Evolutionary conservation across 257 asterid genomes (phyloP).

Genomic region (Salvia rosmarinus): DNA sequence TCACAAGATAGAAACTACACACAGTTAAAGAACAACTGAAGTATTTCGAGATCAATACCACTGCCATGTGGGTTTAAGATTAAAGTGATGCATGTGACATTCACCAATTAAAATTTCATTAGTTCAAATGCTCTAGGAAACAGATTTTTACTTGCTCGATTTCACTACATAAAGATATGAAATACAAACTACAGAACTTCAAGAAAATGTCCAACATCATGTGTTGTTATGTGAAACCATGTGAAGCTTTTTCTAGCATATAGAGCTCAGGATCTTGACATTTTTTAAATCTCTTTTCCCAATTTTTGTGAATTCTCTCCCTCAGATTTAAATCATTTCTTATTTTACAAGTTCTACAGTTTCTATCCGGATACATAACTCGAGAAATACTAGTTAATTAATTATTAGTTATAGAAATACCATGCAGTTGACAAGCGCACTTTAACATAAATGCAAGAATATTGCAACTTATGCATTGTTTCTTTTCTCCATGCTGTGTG

Average conservation of each 20-base stretch:
- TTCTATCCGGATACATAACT: not conserved
- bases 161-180: slow-evolving; percentile 7
- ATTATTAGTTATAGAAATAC: not conserved
- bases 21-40: not conserved
- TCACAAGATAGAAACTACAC: slow-evolving; percentile 16
- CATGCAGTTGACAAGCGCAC: not conserved
- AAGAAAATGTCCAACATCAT: not conserved
- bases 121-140: not conserved
- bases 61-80: slow-evolving; percentile 14
- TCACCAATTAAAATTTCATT: not conserved
- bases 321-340: not conserved
- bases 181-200: not conserved
- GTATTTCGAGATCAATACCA: slow-evolving; percentile 13
- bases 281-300: not conserved
- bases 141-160: not conserved
- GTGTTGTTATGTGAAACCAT: not conserved
- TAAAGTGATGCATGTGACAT: not conserved
- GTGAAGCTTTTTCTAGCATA: slow-evolving; percentile 6
- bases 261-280: slow-evolving; percentile 12
- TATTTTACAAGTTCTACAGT: not conserved
- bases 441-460: slow-evolving; percentile 1
- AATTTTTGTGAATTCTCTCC: slow-evolving; percentile 14
- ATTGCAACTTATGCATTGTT: not conserved
- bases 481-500: not conserved
- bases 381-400: slow-evolving; percentile 5